These are phyloP conservation scores for Solanum pinnatisectum DNA, from an alignment of 257 asterid genomes.

Conservation along the genomic window DNA sequence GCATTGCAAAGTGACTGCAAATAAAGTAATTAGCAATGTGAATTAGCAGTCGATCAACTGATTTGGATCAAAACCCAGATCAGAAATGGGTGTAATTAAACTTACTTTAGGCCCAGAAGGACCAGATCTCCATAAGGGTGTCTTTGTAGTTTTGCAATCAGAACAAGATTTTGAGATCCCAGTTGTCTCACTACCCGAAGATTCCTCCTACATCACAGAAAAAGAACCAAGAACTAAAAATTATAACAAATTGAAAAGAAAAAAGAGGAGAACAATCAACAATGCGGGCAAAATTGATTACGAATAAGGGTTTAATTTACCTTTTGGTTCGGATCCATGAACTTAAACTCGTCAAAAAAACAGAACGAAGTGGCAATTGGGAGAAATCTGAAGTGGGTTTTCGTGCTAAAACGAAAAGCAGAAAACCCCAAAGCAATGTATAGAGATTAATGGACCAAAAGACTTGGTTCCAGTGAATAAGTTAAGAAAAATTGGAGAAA, in stretches of 20 bases:
- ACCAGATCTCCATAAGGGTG: conserved; percentile 79
- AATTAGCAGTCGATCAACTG: background rate
- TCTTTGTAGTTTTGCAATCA: conserved; percentile 55
- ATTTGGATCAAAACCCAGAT: background rate
- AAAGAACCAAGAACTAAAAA: background rate
- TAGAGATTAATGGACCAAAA: background rate
- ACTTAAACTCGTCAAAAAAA: background rate
- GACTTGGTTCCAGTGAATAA: background rate
- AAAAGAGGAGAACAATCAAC: background rate
- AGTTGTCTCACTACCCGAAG: conserved; percentile 2
- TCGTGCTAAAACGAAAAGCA: background rate
- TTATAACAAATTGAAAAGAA: background rate
- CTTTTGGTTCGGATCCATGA: conserved; percentile 33
- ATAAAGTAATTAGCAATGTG: background rate
- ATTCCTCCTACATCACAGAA: conserved; percentile 21
- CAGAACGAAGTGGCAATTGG: background rate
- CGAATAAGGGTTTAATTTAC: conserved; percentile 6
- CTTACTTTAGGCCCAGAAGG: conserved; percentile 68
- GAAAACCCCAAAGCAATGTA: background rate
- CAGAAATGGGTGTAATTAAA: background rate
- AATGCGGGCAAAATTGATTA: background rate
- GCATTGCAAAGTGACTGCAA: conserved; percentile 68
- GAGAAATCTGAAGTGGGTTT: background rate
- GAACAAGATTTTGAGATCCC: conserved; percentile 29
- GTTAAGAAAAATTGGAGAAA: background rate